phyloP scores from a whole-genome alignment of 345 rosid genomes.

The Cochlearia excelsa region DNA sequence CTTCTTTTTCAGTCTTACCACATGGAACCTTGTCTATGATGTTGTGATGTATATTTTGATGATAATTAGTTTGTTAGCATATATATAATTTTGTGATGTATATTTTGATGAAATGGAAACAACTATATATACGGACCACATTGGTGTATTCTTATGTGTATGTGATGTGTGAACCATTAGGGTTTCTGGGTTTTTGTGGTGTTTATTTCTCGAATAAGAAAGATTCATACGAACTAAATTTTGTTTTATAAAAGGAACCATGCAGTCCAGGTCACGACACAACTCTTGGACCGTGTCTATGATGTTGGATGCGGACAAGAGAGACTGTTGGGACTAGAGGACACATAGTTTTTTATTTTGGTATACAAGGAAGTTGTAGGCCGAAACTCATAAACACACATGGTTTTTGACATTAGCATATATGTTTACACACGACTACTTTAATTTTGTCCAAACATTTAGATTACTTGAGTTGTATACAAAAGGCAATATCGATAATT shows the following conservation, averaged over 20 bases:
- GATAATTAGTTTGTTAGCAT: conserved; percentile 11
- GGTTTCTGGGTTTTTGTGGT: not conserved
- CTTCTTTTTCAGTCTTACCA: conserved; percentile 32
- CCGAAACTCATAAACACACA: too few relatives aligned
- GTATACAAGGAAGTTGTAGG: too few relatives aligned
- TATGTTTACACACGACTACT: too few relatives aligned
- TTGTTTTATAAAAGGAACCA: conserved; percentile 31
- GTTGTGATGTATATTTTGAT: conserved; percentile 8
- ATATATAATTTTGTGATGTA: not conserved
- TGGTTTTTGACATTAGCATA: too few relatives aligned
- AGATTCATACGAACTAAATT: conserved; percentile 28
- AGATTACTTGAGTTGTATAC: too few relatives aligned
- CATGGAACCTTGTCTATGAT: conserved; percentile 79
- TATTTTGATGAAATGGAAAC: not conserved
- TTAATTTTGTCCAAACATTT: too few relatives aligned
- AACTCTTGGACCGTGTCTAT: conserved; percentile 39
- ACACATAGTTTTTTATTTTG: too few relatives aligned
- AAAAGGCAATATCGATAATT: too few relatives aligned
- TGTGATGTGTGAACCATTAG: not conserved
- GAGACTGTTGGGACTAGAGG: conserved; percentile 69
- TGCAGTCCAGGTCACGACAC: conserved; percentile 31
- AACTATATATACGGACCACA: not conserved
- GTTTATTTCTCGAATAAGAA: conserved; percentile 31
- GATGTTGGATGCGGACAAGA: conserved; percentile 43
- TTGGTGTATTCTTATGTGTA: not conserved